Conservation (phyloP, 768 basidiomycete species). For the Strobilomyces echinocephalus region DNA sequence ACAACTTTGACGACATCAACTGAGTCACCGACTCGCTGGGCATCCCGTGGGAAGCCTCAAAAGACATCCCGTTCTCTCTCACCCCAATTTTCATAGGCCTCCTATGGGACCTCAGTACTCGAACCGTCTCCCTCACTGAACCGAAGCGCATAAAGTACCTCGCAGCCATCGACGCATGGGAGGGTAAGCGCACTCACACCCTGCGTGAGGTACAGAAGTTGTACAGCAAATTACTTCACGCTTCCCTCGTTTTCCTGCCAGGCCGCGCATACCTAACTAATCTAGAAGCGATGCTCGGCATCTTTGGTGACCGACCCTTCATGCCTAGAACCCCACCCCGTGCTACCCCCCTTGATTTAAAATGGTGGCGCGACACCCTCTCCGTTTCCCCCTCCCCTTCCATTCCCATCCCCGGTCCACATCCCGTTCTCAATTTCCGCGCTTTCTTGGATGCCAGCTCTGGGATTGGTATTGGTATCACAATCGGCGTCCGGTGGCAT, state of each 20-base stretch:
- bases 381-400: background rate
- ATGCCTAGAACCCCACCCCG: background rate
- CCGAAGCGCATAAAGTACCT: background rate
- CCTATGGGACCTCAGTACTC: background rate
- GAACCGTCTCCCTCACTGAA: background rate
- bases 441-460: conserved; percentile 42
- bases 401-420: too few species aligned
- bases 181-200: too few species aligned
- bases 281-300: conserved; percentile 32
- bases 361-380: background rate
- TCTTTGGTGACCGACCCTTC: conserved; percentile 17
- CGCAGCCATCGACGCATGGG: too few species aligned
- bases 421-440: background rate
- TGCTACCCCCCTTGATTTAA: background rate
- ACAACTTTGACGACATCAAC: background rate
- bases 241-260: conserved; percentile 25
- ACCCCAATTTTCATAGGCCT: background rate
- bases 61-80: background rate
- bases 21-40: fast-evolving
- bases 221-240: conserved; percentile 21
- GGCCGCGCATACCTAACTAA: conserved; percentile 17
- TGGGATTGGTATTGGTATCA: background rate
- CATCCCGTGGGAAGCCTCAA: background rate
- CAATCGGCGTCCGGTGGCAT: conserved; percentile 20
- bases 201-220: background rate